A percentile compares a stretch with the other conserved stretches of the same genome.
phyloP scores from a whole-genome alignment of 352 stramenopile genomes.

The Phytophthora nicotianae region DNA sequence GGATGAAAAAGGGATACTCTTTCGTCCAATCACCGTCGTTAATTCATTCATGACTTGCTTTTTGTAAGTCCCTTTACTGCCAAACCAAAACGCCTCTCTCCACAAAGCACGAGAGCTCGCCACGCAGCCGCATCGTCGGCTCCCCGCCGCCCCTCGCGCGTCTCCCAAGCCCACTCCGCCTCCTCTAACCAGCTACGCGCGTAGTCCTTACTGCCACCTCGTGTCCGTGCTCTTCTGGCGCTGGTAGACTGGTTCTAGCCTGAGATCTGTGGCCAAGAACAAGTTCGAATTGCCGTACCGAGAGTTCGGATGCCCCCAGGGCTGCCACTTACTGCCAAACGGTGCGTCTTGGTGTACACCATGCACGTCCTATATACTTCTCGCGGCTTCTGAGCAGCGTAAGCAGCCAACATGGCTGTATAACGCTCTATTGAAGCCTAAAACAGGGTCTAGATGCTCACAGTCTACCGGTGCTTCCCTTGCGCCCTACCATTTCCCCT shows the following conservation, averaged over 20 bases:
- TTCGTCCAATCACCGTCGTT: slow-evolving; percentile 23
- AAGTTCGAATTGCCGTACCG: slow-evolving; percentile 5
- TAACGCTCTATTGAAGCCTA: slow-evolving; percentile 1
- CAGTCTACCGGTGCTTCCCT: background rate
- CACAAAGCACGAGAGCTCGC: slow-evolving; percentile 22
- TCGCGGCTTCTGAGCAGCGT: slow-evolving; percentile 11
- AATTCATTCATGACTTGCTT: slow-evolving; percentile 2
- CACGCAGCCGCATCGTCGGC: slow-evolving; percentile 8
- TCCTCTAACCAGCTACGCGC: background rate
- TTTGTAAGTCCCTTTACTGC: slow-evolving; percentile 11
- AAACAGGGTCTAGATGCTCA: slow-evolving; percentile 18
- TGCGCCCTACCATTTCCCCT: slow-evolving; percentile 11
- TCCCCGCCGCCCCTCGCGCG: slow-evolving; percentile 2
- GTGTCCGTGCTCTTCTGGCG: slow-evolving; percentile 5
- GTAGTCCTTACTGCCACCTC: background rate
- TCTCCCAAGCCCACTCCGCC: background rate
- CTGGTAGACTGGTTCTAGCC: slow-evolving; percentile 14
- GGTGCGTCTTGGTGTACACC: slow-evolving; percentile 25
- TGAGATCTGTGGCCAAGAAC: slow-evolving; percentile 13
- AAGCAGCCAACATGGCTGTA: slow-evolving; percentile 24
- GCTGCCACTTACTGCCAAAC: slow-evolving; percentile 27
- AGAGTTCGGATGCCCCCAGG: slow-evolving; percentile 27
- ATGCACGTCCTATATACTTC: slow-evolving; percentile 21
- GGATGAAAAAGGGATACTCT: slow-evolving; percentile 16
- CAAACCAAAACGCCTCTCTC: slow-evolving; percentile 23